Evolutionary conservation across 768 basidiomycete genomes (phyloP), one percentile per base, ranked within the genome.

Genomic region (Lentinula detonsa): DNA sequence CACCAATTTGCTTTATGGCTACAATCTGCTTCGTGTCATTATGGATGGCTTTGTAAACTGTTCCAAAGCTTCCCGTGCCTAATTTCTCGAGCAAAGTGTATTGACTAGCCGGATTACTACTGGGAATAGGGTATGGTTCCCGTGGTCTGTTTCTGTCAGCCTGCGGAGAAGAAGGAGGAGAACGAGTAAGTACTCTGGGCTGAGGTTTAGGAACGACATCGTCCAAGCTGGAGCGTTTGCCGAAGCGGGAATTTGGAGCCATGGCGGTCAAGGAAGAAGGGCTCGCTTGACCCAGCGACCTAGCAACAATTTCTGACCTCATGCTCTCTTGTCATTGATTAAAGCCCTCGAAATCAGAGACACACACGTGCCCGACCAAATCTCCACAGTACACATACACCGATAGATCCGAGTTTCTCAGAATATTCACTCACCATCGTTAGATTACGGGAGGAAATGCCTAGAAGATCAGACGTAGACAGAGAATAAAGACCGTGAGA

Each of bases 1-100:
- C 68, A 91, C 94, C 93, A 71, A 99, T 98, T 74, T 98, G 95
- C 75, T 99, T 99, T 69, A 99, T 92, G 49, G 97, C 97, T 15
- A 99, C 97, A 62, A 93, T 89, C 75, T 96, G 89, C 72, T 91
- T 89, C 10, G 93, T 91, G 63, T 93, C 91, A 68, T 93, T 91
- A 75, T 98, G 94, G 68, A 95, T 88, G 8, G 93, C 96, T 78
- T 97, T 98, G 85, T 94, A 99, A 59, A 99, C 96, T 1, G 87
- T 91, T 8, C 96, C 96, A 70, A 99, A 99, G 72, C 91, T 93
- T 39, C 96, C 96, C 23, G 93, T 95, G 15, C 96, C 96, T n/a
- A 98, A 83, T 72, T 97, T 98, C 75, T 97, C 93, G 59, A 95
- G 81, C 39, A 98, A 76, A 49, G 91, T 92, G 71, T 97, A 98